Conservation (phyloP, 2,329 filamentous ascomycete genomes). For the Lachnellula occidentalis region DNA sequence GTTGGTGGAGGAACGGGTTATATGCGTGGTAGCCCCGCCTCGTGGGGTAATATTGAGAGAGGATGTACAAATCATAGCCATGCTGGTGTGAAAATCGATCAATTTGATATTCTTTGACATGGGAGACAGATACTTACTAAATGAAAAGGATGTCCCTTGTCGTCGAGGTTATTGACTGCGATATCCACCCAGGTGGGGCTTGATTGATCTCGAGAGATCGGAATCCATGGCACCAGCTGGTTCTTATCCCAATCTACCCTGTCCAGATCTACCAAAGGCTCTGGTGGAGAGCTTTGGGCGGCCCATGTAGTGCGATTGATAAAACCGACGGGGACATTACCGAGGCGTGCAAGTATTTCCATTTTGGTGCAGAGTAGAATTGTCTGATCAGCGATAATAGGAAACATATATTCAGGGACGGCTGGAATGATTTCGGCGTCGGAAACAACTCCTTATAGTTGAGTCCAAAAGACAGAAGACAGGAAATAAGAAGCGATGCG, state of each 20-base stretch:
- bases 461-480: not conserved
- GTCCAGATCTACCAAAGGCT: slow-evolving; percentile 32
- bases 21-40: slow-evolving; percentile 22
- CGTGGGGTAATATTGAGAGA: slow-evolving; percentile 2
- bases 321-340: slow-evolving; percentile 39
- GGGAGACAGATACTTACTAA: slow-evolving; percentile 30
- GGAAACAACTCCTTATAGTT: not conserved
- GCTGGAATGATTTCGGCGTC: not conserved
- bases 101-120: not conserved
- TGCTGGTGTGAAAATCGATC: slow-evolving; percentile 9
- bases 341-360: slow-evolving; percentile 36
- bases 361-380: slow-evolving; percentile 41
- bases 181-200: slow-evolving; percentile 39
- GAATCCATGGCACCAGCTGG: slow-evolving; percentile 35
- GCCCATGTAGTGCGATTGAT: slow-evolving; percentile 41
- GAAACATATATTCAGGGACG: slow-evolving; percentile 11
- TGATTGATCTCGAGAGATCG: slow-evolving; percentile 13
- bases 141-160: slow-evolving; percentile 45
- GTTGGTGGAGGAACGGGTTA: slow-evolving; percentile 30
- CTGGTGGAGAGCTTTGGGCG: slow-evolving; percentile 27
- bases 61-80: slow-evolving; percentile 23
- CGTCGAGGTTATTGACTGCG: slow-evolving; percentile 46
- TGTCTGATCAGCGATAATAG: slow-evolving; percentile 30
- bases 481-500: not conserved
- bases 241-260: slow-evolving; percentile 33